Evolutionary conservation across 371 early-diverging fungal genomes (phyloP).

Genomic region (Catenaria anguillulae): DNA sequence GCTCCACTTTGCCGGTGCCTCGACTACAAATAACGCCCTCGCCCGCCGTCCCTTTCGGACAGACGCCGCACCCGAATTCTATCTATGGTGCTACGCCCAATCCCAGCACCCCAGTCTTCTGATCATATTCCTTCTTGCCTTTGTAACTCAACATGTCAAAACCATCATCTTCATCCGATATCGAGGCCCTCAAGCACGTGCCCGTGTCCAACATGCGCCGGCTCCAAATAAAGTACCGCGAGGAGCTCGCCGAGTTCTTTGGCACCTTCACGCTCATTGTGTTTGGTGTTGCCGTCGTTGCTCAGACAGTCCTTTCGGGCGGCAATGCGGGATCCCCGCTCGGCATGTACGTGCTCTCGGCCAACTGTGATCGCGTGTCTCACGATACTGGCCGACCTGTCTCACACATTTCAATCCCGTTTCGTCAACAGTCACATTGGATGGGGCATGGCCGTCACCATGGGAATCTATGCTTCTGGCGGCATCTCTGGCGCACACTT

Average conservation of each 20-base stretch:
- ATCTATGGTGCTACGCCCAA: too few species aligned
- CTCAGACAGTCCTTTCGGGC: slow-evolving; percentile 9
- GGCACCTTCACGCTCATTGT: slow-evolving; percentile 57
- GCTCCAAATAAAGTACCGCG: slow-evolving; percentile 22
- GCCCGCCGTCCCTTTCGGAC: too few species aligned
- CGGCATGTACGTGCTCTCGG: neutral
- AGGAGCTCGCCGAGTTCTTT: slow-evolving; percentile 63
- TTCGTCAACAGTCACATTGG: slow-evolving; percentile 3
- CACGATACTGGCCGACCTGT: neutral
- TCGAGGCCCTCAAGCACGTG: too few species aligned
- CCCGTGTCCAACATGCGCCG: neutral
- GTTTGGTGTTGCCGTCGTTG: slow-evolving; percentile 49
- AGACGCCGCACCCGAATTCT: too few species aligned
- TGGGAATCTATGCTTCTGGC: slow-evolving; percentile 5
- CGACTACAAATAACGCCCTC: too few species aligned
- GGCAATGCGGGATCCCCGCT: neutral
- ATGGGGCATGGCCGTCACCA: slow-evolving; percentile 9
- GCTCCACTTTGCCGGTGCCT: too few species aligned
- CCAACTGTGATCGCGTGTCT: neutral
- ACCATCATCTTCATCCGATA: too few species aligned
- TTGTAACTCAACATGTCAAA: too few species aligned
- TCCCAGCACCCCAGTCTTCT: too few species aligned
- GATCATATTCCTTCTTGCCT: too few species aligned
- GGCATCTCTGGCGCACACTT: slow-evolving; percentile 10
- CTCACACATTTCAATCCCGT: neutral